phyloP scores from a whole-genome alignment of 106 monocot genomes.

The Platanthera zijinensis region DNA sequence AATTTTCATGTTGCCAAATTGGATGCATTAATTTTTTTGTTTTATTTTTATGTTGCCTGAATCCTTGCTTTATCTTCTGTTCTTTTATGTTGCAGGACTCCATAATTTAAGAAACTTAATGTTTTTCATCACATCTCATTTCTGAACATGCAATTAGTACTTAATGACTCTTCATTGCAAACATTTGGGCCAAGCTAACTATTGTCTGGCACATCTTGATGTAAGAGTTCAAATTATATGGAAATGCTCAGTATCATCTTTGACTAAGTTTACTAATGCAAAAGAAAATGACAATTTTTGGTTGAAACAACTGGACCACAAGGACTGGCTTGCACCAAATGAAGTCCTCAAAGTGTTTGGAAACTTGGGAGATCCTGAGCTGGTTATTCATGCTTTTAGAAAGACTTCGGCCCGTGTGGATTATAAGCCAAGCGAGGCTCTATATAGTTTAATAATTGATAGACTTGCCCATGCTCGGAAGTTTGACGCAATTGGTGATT shows the following conservation, averaged over 20 bases:
- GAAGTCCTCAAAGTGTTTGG: conserved; percentile 69
- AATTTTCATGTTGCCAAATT: too few species aligned
- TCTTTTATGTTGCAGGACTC: not conserved
- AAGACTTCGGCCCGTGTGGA: conserved; percentile 51
- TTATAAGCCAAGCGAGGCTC: conserved; percentile 69
- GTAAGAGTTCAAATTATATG: not conserved
- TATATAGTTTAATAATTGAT: conserved; percentile 54
- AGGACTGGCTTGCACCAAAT: conserved; percentile 86
- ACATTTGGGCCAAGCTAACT: not conserved
- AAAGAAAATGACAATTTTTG: conserved; percentile 38
- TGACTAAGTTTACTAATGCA: conserved; percentile 14
- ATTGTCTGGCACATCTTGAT: not conserved
- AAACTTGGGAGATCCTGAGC: conserved; percentile 40
- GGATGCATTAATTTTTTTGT: too few species aligned
- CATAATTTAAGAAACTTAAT: not conserved
- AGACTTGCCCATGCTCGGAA: conserved; percentile 41
- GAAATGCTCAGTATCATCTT: conserved; percentile 16
- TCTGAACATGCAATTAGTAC: not conserved
- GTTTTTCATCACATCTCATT: not conserved
- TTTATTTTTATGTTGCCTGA: not conserved
- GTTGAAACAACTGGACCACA: conserved; percentile 53
- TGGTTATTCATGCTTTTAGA: conserved; percentile 31
- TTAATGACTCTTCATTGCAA: not conserved
- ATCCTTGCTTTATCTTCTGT: not conserved
- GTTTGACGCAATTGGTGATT: conserved; percentile 37